phyloP scores from a whole-genome alignment of 768 basidiomycete genomes.

The Trametes cingulata region DNA sequence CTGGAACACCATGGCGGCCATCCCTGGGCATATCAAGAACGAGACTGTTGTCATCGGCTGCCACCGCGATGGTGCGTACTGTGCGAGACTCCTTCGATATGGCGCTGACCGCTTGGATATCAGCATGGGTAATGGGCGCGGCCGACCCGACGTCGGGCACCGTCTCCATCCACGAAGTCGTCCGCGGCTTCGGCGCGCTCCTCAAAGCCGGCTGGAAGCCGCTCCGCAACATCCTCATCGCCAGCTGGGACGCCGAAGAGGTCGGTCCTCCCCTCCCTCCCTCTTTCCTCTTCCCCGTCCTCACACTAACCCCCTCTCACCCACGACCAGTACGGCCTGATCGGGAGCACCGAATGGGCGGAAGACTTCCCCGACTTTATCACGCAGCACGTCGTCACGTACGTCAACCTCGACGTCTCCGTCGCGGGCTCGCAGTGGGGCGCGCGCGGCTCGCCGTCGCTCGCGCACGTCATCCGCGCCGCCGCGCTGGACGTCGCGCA shows the following conservation, averaged over 20 bases:
- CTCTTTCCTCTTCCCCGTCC: neutral
- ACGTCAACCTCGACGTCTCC: slow-evolving; percentile 66
- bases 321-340: slow-evolving; percentile 55
- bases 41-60: slow-evolving; percentile 90
- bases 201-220: slow-evolving; percentile 86
- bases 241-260: slow-evolving; percentile 82
- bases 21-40: slow-evolving; percentile 80
- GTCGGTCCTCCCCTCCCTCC: slow-evolving; percentile 30
- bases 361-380: slow-evolving; percentile 91
- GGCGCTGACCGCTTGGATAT: neutral
- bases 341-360: slow-evolving; percentile 91
- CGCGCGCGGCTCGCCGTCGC: slow-evolving; percentile 72
- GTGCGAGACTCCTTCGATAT: neutral
- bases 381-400: slow-evolving; percentile 75
- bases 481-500: slow-evolving; percentile 74
- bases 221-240: slow-evolving; percentile 71
- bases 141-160: slow-evolving; percentile 81
- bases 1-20: slow-evolving; percentile 85
- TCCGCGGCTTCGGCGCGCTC: slow-evolving; percentile 71
- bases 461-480: slow-evolving; percentile 70
- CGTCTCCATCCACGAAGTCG: slow-evolving; percentile 73
- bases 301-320: neutral
- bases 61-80: slow-evolving; percentile 74
- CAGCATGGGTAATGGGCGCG: slow-evolving; percentile 77
- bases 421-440: slow-evolving; percentile 37